phyloP scores from a whole-genome alignment of 2,329 filamentous ascomycete genomes.

The Albifimbria verrucaria region DNA sequence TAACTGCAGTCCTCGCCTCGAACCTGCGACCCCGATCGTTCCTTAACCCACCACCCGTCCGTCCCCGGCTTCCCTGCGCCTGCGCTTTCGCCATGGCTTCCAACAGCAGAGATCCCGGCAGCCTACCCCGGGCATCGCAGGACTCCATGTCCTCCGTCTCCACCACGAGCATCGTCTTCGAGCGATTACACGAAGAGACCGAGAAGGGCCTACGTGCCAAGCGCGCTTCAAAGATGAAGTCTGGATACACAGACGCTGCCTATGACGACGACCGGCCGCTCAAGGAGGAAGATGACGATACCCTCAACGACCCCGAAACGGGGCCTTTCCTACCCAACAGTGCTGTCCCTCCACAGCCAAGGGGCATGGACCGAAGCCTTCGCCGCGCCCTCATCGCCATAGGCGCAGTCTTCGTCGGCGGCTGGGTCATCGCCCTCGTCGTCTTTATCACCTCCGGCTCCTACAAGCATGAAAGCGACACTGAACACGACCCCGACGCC shows the following conservation, averaged over 20 bases:
- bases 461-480: slow-evolving; percentile 61
- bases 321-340: slow-evolving; percentile 47
- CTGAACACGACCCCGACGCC: slow-evolving; percentile 66
- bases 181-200: slow-evolving; percentile 62
- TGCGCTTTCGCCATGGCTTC: not conserved
- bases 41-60: no score
- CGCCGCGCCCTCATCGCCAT: slow-evolving; percentile 61
- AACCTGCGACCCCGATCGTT: no score
- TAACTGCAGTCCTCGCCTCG: no score
- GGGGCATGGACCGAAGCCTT: slow-evolving; percentile 63
- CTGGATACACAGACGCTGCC: slow-evolving; percentile 22
- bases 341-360: slow-evolving; percentile 31
- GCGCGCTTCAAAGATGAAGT: slow-evolving; percentile 11
- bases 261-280: slow-evolving; percentile 40
- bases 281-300: slow-evolving; percentile 19
- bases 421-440: slow-evolving; percentile 66
- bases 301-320: slow-evolving; percentile 42
- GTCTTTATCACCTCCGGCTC: slow-evolving; percentile 63
- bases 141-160: slow-evolving; percentile 74
- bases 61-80: no score
- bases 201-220: slow-evolving; percentile 27
- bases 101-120: slow-evolving; percentile 6
- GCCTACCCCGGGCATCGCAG: slow-evolving; percentile 34
- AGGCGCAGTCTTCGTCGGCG: slow-evolving; percentile 57
- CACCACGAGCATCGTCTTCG: slow-evolving; percentile 78